Percentiles rank a stretch among this genome's conserved stretches.
Evolutionary conservation across 176 grass and related monocot species (phyloP).

Genomic region (Carex myosuroides): DNA sequence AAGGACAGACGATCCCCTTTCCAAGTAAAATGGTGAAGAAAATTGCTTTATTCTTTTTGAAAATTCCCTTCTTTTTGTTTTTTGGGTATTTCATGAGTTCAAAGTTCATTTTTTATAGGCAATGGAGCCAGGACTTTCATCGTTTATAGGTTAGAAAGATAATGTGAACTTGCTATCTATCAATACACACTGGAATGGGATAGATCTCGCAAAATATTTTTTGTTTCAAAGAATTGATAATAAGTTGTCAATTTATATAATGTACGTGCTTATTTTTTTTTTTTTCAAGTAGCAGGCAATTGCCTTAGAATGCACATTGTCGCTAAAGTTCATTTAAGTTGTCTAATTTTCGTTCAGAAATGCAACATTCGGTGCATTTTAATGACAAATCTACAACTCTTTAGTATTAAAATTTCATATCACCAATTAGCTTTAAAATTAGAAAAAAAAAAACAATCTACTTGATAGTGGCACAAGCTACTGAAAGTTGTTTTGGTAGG

Average conservation of each 20-base stretch:
- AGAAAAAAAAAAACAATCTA: not conserved
- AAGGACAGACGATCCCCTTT: not conserved
- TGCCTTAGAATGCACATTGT: not conserved
- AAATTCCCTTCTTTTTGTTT: not conserved
- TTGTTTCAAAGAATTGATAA: not conserved
- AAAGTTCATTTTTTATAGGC: not conserved
- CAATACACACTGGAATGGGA: not conserved
- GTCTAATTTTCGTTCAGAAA: not conserved
- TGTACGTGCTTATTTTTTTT: not conserved
- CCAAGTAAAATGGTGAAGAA: not conserved
- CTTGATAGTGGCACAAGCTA: not conserved
- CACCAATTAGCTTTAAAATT: not conserved
- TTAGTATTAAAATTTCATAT: not conserved
- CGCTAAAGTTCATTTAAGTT: not conserved
- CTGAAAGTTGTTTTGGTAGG: not conserved
- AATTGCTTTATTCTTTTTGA: not conserved
- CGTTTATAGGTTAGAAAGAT: not conserved
- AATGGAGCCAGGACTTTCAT: not conserved
- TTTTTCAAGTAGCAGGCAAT: not conserved
- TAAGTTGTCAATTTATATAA: conserved; percentile 7
- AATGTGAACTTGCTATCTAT: not conserved
- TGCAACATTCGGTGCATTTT: not conserved
- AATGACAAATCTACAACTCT: not conserved
- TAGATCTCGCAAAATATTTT: not conserved
- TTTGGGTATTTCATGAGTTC: not conserved